Conservation (phyloP, 495 filamentous ascomycete genomes). For the Aspergillus mulundensis region DNA sequence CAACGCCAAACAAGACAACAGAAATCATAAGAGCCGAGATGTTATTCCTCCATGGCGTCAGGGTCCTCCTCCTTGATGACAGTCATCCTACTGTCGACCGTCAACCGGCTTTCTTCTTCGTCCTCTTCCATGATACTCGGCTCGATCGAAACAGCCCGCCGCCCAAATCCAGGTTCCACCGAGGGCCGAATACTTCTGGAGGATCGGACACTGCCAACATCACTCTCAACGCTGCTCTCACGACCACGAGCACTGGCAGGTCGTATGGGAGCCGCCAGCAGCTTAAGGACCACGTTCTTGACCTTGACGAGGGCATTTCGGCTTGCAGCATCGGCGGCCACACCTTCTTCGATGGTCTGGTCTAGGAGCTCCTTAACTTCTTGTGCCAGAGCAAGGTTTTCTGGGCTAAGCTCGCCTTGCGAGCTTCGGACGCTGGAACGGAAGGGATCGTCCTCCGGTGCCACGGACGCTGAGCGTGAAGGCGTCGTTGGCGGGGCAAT, state of each 20-base stretch:
- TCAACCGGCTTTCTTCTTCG: conserved; percentile 47
- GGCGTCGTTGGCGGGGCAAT: conserved; percentile 53
- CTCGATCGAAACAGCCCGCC: conserved; percentile 37
- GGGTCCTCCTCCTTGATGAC: conserved; percentile 48
- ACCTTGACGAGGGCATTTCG: conserved; percentile 77
- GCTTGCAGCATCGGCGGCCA: conserved; percentile 65
- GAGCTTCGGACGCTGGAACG: conserved; percentile 37
- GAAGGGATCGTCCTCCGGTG: conserved; percentile 39
- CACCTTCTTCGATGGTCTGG: conserved; percentile 63
- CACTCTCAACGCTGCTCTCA: conserved; percentile 39
- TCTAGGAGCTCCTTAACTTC: conserved; percentile 52
- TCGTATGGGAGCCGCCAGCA: conserved; percentile 37
- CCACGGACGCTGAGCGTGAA: conserved; percentile 36
- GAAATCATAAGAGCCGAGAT: conserved; percentile 19
- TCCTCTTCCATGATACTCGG: conserved; percentile 51
- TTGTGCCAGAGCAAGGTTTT: conserved; percentile 34
- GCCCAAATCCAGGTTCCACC: conserved; percentile 28
- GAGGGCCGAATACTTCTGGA: conserved; percentile 40
- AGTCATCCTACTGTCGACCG: conserved; percentile 45
- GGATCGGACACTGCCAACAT: conserved; percentile 33
- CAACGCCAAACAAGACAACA: conserved; percentile 20
- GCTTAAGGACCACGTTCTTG: conserved; percentile 55
- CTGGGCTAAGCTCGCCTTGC: conserved; percentile 33
- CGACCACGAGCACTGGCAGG: conserved; percentile 28
- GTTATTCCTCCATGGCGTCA: conserved; percentile 12